Base-by-base conservation (phyloP, 805 yeast species). In the Cyberlindnera veronae region DNA sequence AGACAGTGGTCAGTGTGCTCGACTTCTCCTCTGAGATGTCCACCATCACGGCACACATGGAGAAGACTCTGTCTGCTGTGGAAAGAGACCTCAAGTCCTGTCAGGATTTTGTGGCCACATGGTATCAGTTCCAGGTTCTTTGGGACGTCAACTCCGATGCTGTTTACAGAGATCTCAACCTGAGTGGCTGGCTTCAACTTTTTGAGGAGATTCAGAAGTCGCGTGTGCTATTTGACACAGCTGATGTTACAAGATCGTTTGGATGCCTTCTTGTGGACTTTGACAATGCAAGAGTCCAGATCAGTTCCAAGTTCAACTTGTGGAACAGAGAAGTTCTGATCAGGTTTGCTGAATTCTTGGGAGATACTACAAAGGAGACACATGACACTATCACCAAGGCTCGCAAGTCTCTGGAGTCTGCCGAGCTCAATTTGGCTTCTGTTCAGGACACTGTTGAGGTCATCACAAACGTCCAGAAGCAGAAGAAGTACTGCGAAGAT, bases 51-150 rank as follows among this genome's bases (percentile, higher is more conserved):
- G 15, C 22, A 0, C 53, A 58, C 5, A 48, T 64, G 32, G 39
- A 49, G 8, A 18, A 36, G 1, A 54, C 61, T 5, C 36, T 65
- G 13, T 36, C 35, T 2, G 41, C 46, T 4, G 53, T 77, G 6
- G 75, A 73, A n/a, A 17, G 16, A 0, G 41, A 62, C 4, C 53
- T 64, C 15, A 28, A 33, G 0, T 41, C 54, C 3, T 70, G 75
- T 0, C 11, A 49, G 0, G 36, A 14, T 0, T 80, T 79, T 48
- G 57, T 73, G 14, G 39, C 51, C 1, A 62, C 64, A 14, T 85
- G 95, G 95, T 50, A 54, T 2, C 61, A 60, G 16, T 64, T 81
- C 20, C 84, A 80, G 52, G 58, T 70, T 1, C 56, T 84, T 5
- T 81, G 89, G 86, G 79, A 74, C 44, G 50, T 81, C 9, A 65